Conservation (phyloP, 1,284 basidiomycete genomes). For the Exobasidium rhododendri region DNA sequence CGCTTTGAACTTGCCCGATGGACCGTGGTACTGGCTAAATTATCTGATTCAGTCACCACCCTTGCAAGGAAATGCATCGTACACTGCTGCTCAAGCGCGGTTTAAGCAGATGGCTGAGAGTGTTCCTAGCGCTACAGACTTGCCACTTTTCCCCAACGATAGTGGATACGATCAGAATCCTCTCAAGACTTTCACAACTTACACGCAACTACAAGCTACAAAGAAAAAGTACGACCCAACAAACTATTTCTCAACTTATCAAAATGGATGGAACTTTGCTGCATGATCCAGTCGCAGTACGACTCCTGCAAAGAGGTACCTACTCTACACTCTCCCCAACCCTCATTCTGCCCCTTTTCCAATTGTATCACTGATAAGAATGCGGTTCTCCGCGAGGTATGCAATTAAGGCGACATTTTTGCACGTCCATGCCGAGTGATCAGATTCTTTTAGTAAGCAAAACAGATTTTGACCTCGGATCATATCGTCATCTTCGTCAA, state of each 20-base stretch:
- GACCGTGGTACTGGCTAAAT: slow-evolving; percentile 19
- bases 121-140: slow-evolving; percentile 13
- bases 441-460: no score
- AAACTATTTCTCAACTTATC: slow-evolving; percentile 5
- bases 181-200: slow-evolving; percentile 26
- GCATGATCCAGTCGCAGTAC: not conserved
- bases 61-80: not conserved
- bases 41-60: slow-evolving; percentile 9
- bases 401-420: no score
- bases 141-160: slow-evolving; percentile 40
- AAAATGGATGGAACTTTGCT: not conserved
- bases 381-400: no score
- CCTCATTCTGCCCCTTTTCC: no score
- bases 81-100: not conserved
- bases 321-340: no score
- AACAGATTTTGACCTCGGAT: no score
- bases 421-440: no score
- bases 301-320: no score
- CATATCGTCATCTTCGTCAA: no score
- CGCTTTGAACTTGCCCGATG: slow-evolving; percentile 17
- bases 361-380: no score
- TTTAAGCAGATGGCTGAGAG: slow-evolving; percentile 13
- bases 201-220: slow-evolving; percentile 15
- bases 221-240: slow-evolving; percentile 27
- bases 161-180: slow-evolving; percentile 22